Evolutionary conservation across 441 rosid species (phyloP), one percentile per base, ranked within the genome.

Genomic region (Gossypium trilobum): DNA sequence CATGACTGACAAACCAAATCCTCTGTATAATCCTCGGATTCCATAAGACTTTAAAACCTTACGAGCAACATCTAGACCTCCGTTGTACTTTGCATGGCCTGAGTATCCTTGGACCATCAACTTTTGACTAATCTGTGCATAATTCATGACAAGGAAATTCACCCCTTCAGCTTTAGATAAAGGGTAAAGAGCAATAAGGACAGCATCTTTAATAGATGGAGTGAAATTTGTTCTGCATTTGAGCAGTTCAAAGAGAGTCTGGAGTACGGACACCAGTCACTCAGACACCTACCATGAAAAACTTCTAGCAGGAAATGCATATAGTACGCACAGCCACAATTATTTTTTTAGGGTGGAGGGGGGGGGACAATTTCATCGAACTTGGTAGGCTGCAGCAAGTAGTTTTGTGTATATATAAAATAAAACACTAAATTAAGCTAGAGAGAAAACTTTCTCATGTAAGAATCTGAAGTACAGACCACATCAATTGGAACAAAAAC

Each of bases 51-150:
- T 85, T 27, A 91, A 73, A 71, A 94, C 80, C 77, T 89, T 88
- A 31, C 91, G 89, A 66, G 88, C 95, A 80, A 90, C 97, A 80
- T 94, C 96, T 55, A 91, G 75, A 75, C 98, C 98, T 64, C 96
- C 96, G 74, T 80, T 85, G 73, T 91, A 94, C 48, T 68, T 86
- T 44, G 89, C 89, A 72, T 90, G 96, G 20, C 95, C 98, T 1
- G 97, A 89, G 75, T 91, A 94, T 71, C 97, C 98, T 82, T 94
- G 97, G 2, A 94, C 98, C 98, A 94, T 94, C 86, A 94, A 81
- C 84, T 87, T 94, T 75, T 94, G 99, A 79, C 99, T 94, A 54
- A 94, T 83, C 97, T 94, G 88, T 59, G 76, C 58, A 71, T 9
- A 58, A 57, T 71, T 59, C 42, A 71, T 14, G 19, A 44, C 23